phyloP scores from a whole-genome alignment of 805 yeast species.

The Wickerhamomyces rabaulensis region DNA sequence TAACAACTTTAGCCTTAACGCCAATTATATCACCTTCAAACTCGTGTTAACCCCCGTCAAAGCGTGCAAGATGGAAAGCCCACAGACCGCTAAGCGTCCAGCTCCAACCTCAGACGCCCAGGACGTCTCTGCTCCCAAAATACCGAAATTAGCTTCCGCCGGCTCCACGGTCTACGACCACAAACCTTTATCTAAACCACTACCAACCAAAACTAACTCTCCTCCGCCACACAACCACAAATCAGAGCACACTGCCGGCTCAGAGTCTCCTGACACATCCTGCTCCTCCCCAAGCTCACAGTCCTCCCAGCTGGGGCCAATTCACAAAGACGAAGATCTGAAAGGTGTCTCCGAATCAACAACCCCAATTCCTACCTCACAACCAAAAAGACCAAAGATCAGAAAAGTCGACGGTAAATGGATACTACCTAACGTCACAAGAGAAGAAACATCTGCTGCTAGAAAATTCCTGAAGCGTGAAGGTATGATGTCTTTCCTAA shows the following conservation, averaged over 20 bases:
- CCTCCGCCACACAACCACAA: background rate
- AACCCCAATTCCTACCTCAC: background rate
- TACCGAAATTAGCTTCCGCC: background rate
- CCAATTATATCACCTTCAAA: background rate
- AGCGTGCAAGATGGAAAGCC: background rate
- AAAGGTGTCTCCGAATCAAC: background rate
- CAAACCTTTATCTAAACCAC: background rate
- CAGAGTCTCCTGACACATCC: background rate
- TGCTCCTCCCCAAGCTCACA: background rate
- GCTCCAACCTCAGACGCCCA: background rate
- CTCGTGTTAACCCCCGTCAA: background rate
- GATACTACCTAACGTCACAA: slow-evolving; percentile 32
- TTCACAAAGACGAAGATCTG: background rate
- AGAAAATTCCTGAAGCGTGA: slow-evolving; percentile 49
- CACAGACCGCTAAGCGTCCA: background rate
- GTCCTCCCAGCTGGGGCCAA: background rate
- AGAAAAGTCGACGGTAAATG: slow-evolving; percentile 28
- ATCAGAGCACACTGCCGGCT: background rate
- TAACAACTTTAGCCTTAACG: background rate
- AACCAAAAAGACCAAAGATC: slow-evolving; percentile 2
- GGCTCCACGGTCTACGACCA: background rate
- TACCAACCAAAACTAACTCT: background rate
- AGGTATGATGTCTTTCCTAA: slow-evolving; percentile 59
- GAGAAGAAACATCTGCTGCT: slow-evolving; percentile 40
- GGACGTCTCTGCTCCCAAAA: background rate